phyloP scores from a whole-genome alignment of 495 filamentous ascomycete genomes.

The Terfezia boudieri region DNA sequence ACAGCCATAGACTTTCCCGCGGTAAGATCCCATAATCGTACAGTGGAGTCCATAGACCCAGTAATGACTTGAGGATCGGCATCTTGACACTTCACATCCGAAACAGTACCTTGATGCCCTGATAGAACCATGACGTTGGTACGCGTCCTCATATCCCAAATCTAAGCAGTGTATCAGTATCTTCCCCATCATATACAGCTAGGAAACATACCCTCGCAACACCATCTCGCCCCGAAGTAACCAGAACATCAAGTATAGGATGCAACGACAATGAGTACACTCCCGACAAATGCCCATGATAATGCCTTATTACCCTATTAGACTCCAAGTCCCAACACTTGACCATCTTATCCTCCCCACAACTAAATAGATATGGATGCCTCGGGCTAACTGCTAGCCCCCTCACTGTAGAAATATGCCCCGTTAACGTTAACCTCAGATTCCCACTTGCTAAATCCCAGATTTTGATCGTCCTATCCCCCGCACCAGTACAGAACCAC shows the following conservation, averaged over 20 bases:
- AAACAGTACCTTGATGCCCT: conserved; percentile 75
- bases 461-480: conserved; percentile 95
- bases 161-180: conserved; percentile 13
- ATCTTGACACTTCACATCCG: conserved; percentile 80
- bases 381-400: conserved; percentile 81
- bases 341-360: conserved; percentile 98
- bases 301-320: conserved; percentile 96
- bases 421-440: conserved; percentile 70
- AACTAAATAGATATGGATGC: conserved; percentile 94
- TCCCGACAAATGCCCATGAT: conserved; percentile 91
- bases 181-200: not conserved
- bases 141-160: conserved; percentile 97
- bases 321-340: conserved; percentile 99
- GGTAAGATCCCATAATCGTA: conserved; percentile 88
- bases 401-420: conserved; percentile 90
- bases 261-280: conserved; percentile 84
- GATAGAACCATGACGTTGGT: conserved; percentile 84
- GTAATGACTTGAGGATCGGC: conserved; percentile 91
- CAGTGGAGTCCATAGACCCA: conserved; percentile 71
- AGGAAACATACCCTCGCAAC: conserved; percentile 34
- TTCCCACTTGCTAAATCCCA: conserved; percentile 83
- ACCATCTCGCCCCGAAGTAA: conserved; percentile 87
- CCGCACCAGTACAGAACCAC: conserved; percentile 93
- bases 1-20: conserved; percentile 92
- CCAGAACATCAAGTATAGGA: conserved; percentile 80